Evolutionary conservation across 371 early-diverging fungal genomes (phyloP).

Genomic region (Mucor lusitanicus): DNA sequence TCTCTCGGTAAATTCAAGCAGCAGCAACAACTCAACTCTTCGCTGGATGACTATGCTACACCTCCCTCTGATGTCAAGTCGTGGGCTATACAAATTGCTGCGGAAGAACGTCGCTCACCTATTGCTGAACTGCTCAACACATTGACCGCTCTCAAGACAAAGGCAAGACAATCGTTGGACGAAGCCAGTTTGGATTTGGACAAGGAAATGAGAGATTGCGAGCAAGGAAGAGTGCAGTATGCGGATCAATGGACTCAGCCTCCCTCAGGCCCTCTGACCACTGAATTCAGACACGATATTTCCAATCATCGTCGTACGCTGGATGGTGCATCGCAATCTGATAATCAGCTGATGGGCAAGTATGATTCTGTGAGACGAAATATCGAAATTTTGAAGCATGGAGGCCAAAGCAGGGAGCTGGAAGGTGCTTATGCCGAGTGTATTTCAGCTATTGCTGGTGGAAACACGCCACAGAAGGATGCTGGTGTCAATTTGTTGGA

Average conservation of each 20-base stretch:
- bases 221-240: slow-evolving; percentile 72
- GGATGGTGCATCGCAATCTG: slow-evolving; percentile 78
- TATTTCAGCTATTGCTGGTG: slow-evolving; percentile 35
- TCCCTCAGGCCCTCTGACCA: slow-evolving; percentile 76
- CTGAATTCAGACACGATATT: slow-evolving; percentile 76
- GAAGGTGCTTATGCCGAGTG: slow-evolving; percentile 66
- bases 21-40: slow-evolving; percentile 46
- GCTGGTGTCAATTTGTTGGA: slow-evolving; percentile 60
- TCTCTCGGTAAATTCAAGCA: slow-evolving; percentile 77
- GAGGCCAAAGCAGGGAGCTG: slow-evolving; percentile 59
- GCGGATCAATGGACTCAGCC: slow-evolving; percentile 84
- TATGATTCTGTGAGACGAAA: slow-evolving; percentile 58
- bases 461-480: slow-evolving; percentile 26
- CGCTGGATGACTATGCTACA: slow-evolving; percentile 56
- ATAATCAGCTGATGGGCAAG: slow-evolving; percentile 61
- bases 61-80: slow-evolving; percentile 65
- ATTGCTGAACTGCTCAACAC: slow-evolving; percentile 59
- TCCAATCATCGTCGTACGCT: slow-evolving; percentile 77
- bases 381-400: slow-evolving; percentile 59
- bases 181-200: slow-evolving; percentile 69
- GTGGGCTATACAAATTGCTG: slow-evolving; percentile 64
- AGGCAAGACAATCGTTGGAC: slow-evolving; percentile 65
- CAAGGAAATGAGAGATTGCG: slow-evolving; percentile 87
- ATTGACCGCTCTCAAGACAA: slow-evolving; percentile 62
- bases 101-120: slow-evolving; percentile 41